Base-by-base conservation (phyloP, 108 stramenopile genomes). In the Fragilaria radians region DNA sequence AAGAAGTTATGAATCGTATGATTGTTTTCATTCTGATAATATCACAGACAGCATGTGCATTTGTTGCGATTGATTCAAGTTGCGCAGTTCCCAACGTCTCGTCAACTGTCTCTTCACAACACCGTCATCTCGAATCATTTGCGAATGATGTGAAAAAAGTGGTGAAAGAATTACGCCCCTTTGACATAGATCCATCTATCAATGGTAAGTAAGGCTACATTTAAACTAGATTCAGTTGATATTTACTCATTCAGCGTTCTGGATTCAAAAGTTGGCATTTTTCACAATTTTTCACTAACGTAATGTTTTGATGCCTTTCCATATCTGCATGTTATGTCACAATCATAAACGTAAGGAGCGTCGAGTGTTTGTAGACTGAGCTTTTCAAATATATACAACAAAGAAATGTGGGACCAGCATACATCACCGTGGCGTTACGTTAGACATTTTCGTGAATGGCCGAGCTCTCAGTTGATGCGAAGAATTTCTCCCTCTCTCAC, bases 381-480 rank as follows among this genome's bases (percentile, higher is more conserved):
- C 36, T 69, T 59, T 59, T 26, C 63, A 5, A 52, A 51, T 9
- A 59, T 52, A n/a, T 72, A 72, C 75, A 67, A 59, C 25, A 30
- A 67, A 11, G 76, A 81, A 19, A 73, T 74, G 18, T 82, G 77
- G 81, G 61, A 82, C 17, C 32, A 49, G 31, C 81, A 82, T 45
- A 66, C 56, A 34, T 61, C 57, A 46, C 54, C 77, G 18, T 52
- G 47, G 49, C 59, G 81, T 32, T 72, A 76, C 51, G 28, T 82
- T 19, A 31, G 73, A 1, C 63, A 72, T 47, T 33, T 78, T 0
- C 19, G 34, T 18, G 33, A 65, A 3, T 57, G 74, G 26, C 74
- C 67, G 7, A 59, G 31, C 11, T 53, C 54, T 55, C 57, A 67
- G 1, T 54, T 82, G 42, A 45, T 78, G 17, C 32, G 51, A 7